Base-by-base conservation (phyloP, 2,329 filamentous ascomycete species). In the Exophiala oligosperma region DNA sequence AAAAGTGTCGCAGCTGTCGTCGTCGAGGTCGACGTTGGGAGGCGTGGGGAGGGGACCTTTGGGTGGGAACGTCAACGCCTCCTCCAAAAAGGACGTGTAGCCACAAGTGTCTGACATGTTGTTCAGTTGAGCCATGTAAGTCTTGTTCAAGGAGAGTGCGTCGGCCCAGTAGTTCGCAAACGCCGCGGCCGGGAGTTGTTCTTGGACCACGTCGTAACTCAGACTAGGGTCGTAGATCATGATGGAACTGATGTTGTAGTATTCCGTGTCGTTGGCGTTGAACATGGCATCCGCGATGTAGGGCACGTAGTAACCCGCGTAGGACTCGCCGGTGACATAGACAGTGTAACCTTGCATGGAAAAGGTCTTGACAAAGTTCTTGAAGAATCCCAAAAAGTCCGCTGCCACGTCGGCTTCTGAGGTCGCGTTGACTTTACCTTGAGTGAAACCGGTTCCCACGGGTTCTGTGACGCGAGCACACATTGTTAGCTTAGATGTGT, bases 311-410 rank as follows among this genome's bases (percentile, higher is more conserved):
- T 74, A 14, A 83, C 88, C 65, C 89, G 91, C 64, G 47, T 67
- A 67, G 2, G 63, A 65, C 37, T 63, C 0, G 82, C 87, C 71
- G 0, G 88, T 81, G 57, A 94, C 82, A 71, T 88, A 93, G 8
- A 91, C 81, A 63, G 88, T 89, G 66, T 82, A 84, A 11, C 81
- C 81, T 21, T 89, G 79, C 67, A 91, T 77, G n/a, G 74, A 77
- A 64, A 92, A 92, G 0, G 85, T 85, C 35, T 89, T 78, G 57
- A 91, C 75, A 66, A 91, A 92, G 74, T 91, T 91, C 75, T 87
- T 86, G 80, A 86, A 92, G 74, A 91, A 94, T 50, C 87, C 87
- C 14, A 88, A 77, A 70, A 93, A 91, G 64, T 92, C 83, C n/a
- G 76, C 72, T 0, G 88, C 87, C 1, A 88, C 79, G 63, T 91